These are phyloP conservation scores for Fusarium luffae DNA, from an alignment of 2,329 filamentous ascomycete genomes.

Conservation along the genomic window DNA sequence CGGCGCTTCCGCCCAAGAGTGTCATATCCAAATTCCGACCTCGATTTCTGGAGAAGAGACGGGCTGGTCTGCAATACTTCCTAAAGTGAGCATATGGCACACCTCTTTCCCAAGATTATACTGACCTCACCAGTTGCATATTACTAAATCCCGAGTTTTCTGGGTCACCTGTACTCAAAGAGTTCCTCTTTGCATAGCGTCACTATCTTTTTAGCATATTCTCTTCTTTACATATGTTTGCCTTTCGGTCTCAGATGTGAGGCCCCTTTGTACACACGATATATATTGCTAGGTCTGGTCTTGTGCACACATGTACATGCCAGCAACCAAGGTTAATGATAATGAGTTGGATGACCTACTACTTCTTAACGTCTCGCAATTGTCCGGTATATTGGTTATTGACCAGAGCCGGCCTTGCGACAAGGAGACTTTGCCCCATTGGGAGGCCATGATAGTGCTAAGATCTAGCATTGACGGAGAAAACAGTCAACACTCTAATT, in stretches of 20 bases:
- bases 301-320: constrained; percentile 28
- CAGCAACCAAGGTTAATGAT: constrained; percentile 42
- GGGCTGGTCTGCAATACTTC: constrained; percentile 88
- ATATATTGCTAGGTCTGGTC: constrained; percentile 28
- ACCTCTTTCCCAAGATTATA: neutral
- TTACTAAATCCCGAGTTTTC: constrained; percentile 94
- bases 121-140: constrained; percentile 73
- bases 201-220: constrained; percentile 22
- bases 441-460: constrained; percentile 5
- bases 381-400: neutral
- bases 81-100: constrained; percentile 73
- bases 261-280: constrained; percentile 40
- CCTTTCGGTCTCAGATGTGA: constrained; percentile 22
- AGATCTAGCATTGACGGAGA: constrained; percentile 6
- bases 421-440: neutral
- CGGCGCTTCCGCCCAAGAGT: constrained; percentile 90
- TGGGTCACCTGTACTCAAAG: constrained; percentile 88
- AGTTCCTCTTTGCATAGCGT: constrained; percentile 79
- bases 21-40: constrained; percentile 87
- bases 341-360: constrained; percentile 42
- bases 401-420: neutral
- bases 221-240: constrained; percentile 40
- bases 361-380: neutral
- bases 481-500: neutral
- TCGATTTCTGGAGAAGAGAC: constrained; percentile 85